Percentiles rank a stretch among this genome's conserved stretches.
Conservation (phyloP, 169 alveolate species). For the Miamiensis avidus region DNA sequence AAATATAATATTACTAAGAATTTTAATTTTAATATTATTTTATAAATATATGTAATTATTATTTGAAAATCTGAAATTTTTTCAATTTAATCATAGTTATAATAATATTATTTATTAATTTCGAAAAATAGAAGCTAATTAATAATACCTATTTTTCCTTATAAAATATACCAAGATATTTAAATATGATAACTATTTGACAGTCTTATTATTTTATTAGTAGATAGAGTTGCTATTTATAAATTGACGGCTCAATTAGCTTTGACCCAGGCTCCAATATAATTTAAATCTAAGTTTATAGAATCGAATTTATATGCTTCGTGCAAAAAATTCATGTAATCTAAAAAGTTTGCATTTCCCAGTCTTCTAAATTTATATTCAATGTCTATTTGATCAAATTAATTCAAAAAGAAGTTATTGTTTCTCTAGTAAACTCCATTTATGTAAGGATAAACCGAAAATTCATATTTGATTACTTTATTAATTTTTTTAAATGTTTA, state of each 20-base stretch:
- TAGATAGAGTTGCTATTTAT: no score
- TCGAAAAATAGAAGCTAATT: not conserved
- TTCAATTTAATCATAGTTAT: no score
- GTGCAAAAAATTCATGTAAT: slow-evolving; percentile 76
- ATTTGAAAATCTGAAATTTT: no score
- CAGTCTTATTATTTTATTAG: no score
- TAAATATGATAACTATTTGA: no score
- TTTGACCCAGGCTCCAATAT: slow-evolving; percentile 48
- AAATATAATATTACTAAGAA: no score
- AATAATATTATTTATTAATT: no score
- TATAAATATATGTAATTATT: no score
- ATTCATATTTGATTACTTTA: slow-evolving; percentile 53
- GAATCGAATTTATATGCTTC: slow-evolving; percentile 68
- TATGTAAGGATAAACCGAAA: slow-evolving; percentile 51
- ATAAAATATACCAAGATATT: no score
- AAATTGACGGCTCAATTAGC: not conserved
- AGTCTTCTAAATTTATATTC: slow-evolving; percentile 45
- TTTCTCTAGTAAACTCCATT: slow-evolving; percentile 63
- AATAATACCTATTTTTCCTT: not conserved
- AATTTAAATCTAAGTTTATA: slow-evolving; percentile 36
- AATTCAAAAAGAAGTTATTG: slow-evolving; percentile 59
- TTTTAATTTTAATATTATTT: no score
- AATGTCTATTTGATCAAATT: slow-evolving; percentile 62
- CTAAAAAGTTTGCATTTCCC: slow-evolving; percentile 61
- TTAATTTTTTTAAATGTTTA: slow-evolving; percentile 51